Conservation (phyloP, 345 rosid genomes). For the Acer saccharum region DNA sequence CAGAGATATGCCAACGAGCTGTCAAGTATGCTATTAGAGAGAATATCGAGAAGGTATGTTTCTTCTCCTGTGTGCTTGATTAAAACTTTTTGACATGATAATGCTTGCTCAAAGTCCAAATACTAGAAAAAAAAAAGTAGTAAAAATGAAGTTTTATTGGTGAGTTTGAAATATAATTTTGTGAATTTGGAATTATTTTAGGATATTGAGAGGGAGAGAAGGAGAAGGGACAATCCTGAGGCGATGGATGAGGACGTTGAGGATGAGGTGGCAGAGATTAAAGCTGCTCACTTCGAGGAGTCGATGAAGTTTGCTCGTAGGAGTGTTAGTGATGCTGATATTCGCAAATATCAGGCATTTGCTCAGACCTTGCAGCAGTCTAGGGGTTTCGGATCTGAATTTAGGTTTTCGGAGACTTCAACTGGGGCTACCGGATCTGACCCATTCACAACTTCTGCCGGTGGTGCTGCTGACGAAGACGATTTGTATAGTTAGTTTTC, state of each 20-base stretch:
- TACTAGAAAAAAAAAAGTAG: neutral
- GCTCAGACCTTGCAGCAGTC: slow-evolving; percentile 56
- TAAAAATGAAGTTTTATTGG: neutral
- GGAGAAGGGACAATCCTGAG: slow-evolving; percentile 36
- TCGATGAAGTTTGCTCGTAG: slow-evolving; percentile 55
- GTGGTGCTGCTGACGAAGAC: slow-evolving; percentile 40
- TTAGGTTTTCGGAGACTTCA: slow-evolving; percentile 37
- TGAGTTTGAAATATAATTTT: slow-evolving; percentile 10
- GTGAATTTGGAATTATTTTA: slow-evolving; percentile 16
- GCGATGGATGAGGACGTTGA: slow-evolving; percentile 63
- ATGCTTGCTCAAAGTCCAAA: neutral
- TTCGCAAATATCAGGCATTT: slow-evolving; percentile 45
- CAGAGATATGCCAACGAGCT: slow-evolving; percentile 70
- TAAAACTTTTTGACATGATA: neutral
- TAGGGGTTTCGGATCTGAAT: slow-evolving; percentile 45
- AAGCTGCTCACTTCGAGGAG: slow-evolving; percentile 54
- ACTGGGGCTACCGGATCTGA: slow-evolving; percentile 28
- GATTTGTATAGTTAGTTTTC: slow-evolving; percentile 45
- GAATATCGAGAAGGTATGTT: slow-evolving; percentile 63
- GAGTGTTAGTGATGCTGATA: slow-evolving; percentile 54
- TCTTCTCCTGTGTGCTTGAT: neutral
- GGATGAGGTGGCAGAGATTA: slow-evolving; percentile 53
- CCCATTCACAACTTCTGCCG: slow-evolving; percentile 41
- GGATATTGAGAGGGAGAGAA: slow-evolving; percentile 54
- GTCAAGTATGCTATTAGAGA: slow-evolving; percentile 74